Evolutionary conservation across 192 early-diverging fungal species (phyloP).

Genomic region (Coemansia sp.): DNA sequence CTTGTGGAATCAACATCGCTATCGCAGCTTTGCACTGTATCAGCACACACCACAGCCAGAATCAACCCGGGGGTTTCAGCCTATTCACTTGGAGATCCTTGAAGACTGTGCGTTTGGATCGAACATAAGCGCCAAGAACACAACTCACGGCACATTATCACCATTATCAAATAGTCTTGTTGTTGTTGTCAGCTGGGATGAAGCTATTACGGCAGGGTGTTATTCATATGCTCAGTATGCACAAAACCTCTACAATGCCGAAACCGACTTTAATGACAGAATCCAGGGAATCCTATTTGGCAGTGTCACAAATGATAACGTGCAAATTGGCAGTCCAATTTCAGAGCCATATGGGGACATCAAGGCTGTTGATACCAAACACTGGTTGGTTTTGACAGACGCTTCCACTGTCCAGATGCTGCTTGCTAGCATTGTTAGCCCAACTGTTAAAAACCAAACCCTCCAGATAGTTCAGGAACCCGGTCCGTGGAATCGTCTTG

Average conservation of each 20-base stretch:
- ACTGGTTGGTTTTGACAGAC: conserved; percentile 8
- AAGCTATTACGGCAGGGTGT: conserved; percentile 26
- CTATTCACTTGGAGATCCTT: conserved; percentile 11
- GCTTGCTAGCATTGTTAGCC: background rate
- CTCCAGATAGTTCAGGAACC: conserved; percentile 4
- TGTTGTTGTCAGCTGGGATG: conserved; percentile 34
- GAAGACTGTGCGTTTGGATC: conserved; percentile 12
- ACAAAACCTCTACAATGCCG: conserved; percentile 4
- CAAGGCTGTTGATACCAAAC: background rate
- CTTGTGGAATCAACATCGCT: conserved; percentile 3
- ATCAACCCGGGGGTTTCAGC: background rate
- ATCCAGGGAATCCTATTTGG: conserved; percentile 26
- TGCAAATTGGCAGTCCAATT: conserved; percentile 30
- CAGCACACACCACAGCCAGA: background rate
- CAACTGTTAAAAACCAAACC: background rate
- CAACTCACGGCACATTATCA: background rate
- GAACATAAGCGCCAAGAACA: background rate
- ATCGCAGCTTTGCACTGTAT: conserved; percentile 14
- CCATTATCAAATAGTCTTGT: background rate
- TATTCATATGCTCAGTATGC: conserved; percentile 29
- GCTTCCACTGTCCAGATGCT: conserved; percentile 11
- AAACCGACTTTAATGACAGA: background rate
- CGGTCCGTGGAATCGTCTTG: conserved; percentile 28
- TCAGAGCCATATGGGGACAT: conserved; percentile 34
- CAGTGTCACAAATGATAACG: conserved; percentile 12